Evolutionary conservation across 2,329 filamentous ascomycete genomes (phyloP), one percentile per base, ranked within the genome.

Genomic region (Hirsutella thompsonii): DNA sequence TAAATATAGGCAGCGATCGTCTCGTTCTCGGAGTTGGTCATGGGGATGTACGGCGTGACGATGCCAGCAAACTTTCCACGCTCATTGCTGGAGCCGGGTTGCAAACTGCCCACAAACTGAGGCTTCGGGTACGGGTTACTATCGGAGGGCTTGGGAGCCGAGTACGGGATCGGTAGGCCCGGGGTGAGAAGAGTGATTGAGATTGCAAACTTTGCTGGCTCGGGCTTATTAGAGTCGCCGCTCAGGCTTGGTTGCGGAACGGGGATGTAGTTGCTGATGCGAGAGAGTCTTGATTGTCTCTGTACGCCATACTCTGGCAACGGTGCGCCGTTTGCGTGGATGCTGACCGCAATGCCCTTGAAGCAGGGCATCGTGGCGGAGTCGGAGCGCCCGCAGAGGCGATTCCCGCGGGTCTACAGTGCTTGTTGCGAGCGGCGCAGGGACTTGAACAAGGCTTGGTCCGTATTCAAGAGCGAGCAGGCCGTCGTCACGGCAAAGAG

Each of bases 1-100:
- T 98, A 98, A 52, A 98, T 96, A 61, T 98, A 98, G 30, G 90
- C 92, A 26, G 92, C 92, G 52, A 98, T 90, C 13, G 92, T 98
- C 66, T 98, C 92, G 61, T 95, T 94, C 42, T 87, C 82, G 26
- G 86, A 94, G 46, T 84, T 81, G 18, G 92, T 96, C 66, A 95
- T 79, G 40, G 92, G 86, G 47, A 90, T 83, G 63, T 98, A 98
- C 1, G 90, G 87, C 41, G 75, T 79, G 46, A 95, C 72, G n/a
- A 70, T 62, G 48, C 73, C 70, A 43, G 63, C 58, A 49, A 62
- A 64, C 49, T 67, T 70, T 26, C 64, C 62, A 33, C 63, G 63
- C 41, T 71, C 70, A 29, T 61, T 60, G 37, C 55, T 59, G 21
- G 60, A 72, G 30, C 77, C 69, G 33, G 76, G 78, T 30, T 56